These are phyloP conservation scores for Adiantum capillusveneris DNA, from an alignment of 75 land plant genomes.

Conservation along the genomic window DNA sequence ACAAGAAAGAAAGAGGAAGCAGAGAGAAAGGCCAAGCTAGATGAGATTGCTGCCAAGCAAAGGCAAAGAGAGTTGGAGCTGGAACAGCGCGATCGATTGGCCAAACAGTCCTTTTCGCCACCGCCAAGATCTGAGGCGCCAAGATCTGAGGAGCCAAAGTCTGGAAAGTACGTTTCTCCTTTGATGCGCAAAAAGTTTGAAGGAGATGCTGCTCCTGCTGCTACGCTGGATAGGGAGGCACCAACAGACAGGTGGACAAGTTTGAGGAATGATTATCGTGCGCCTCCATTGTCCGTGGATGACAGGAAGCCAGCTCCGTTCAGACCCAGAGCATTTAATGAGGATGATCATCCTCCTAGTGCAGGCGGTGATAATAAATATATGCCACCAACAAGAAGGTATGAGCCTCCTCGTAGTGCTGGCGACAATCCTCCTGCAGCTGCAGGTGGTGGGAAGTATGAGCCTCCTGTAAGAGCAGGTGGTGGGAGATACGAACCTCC, in stretches of 20 bases:
- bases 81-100: conserved; percentile 61
- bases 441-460: background rate
- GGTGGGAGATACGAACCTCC: conserved; percentile 11
- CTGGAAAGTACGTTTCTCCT: conserved; percentile 33
- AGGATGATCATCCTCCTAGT: background rate
- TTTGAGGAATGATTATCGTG: conserved; percentile 2
- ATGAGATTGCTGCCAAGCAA: conserved; percentile 91
- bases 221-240: conserved; percentile 1
- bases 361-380: conserved; percentile 3
- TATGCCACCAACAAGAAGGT: background rate
- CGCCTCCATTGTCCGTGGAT: background rate
- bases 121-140: conserved; percentile 6
- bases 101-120: conserved; percentile 39
- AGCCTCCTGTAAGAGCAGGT: background rate
- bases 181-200: conserved; percentile 24
- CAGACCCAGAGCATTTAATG: too few relatives aligned
- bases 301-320: too few relatives aligned
- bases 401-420: conserved; percentile 6
- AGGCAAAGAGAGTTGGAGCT: conserved; percentile 65
- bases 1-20: conserved; percentile 71
- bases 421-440: background rate
- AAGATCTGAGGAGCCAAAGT: conserved; percentile 15
- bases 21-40: conserved; percentile 75
- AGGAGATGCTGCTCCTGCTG: conserved; percentile 3
- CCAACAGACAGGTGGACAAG: background rate